A percentile compares a stretch with the other conserved stretches of the same genome.
Evolutionary conservation across 768 basidiomycete genomes (phyloP).

Genomic region (Termitomyces sp.): DNA sequence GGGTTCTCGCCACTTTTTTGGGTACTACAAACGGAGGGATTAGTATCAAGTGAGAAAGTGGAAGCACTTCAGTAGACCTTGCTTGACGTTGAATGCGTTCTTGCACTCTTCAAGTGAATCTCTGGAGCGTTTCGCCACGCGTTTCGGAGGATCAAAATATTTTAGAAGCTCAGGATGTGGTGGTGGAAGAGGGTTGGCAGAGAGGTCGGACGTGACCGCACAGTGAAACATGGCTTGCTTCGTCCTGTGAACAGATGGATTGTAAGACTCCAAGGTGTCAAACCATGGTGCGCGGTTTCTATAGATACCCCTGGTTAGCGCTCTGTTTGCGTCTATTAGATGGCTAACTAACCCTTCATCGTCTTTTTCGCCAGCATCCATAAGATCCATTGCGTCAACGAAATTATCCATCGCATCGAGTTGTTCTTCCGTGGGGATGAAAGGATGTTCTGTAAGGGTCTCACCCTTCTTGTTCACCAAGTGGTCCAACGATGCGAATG

Average conservation of each 20-base stretch:
- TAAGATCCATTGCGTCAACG: constrained; percentile 87
- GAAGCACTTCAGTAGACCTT: constrained; percentile 42
- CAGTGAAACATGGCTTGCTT: constrained; percentile 93
- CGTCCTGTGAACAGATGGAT: constrained; percentile 84
- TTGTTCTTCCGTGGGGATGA: constrained; percentile 75
- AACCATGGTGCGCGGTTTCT: constrained; percentile 74
- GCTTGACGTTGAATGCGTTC: constrained; percentile 66
- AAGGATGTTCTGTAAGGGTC: constrained; percentile 66
- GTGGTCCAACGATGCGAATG: constrained; percentile 74
- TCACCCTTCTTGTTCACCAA: constrained; percentile 76
- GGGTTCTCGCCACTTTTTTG: constrained; percentile 49
- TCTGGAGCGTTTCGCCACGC: constrained; percentile 55
- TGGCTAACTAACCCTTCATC: constrained; percentile 57
- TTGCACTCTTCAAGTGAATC: constrained; percentile 57
- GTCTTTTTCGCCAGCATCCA: constrained; percentile 66
- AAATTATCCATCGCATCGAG: constrained; percentile 79
- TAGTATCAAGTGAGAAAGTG: neutral
- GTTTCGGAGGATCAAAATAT: constrained; percentile 76
- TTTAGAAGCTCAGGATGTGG: constrained; percentile 82
- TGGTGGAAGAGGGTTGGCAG: constrained; percentile 69
- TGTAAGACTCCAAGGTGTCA: constrained; percentile 69
- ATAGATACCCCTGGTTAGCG: neutral
- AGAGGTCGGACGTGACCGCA: constrained; percentile 72
- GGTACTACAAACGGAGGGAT: constrained; percentile 37
- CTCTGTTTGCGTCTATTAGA: constrained; percentile 9